These are phyloP conservation scores for Aspergillus quadrilineatus DNA, from an alignment of 2,329 filamentous ascomycete genomes.

Conservation along the genomic window DNA sequence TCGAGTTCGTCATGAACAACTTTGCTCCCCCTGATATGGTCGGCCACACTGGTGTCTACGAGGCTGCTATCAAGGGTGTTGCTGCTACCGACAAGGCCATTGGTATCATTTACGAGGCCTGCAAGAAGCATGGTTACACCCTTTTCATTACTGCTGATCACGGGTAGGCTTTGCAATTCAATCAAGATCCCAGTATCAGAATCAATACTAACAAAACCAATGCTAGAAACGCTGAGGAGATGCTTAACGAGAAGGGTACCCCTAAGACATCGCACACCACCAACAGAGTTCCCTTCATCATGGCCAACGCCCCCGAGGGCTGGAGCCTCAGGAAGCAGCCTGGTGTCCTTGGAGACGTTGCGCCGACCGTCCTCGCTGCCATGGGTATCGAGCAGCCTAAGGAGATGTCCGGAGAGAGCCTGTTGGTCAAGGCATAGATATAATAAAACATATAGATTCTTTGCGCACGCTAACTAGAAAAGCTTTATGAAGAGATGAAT, in stretches of 20 bases:
- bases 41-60: constrained; percentile 95
- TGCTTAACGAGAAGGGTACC: constrained; percentile 93
- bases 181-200: neutral
- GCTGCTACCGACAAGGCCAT: constrained; percentile 91
- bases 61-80: constrained; percentile 83
- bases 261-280: constrained; percentile 98
- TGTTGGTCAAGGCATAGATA: constrained; percentile 67
- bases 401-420: constrained; percentile 85
- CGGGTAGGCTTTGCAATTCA: constrained; percentile 55
- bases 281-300: constrained; percentile 96
- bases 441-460: constrained; percentile 20
- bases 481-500: constrained; percentile 27
- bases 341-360: constrained; percentile 94
- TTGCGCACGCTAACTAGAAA: constrained; percentile 22
- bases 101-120: constrained; percentile 85
- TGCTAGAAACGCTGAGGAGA: constrained; percentile 86
- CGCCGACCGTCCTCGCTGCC: constrained; percentile 83
- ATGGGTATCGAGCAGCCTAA: constrained; percentile 90
- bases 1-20: constrained; percentile 99
- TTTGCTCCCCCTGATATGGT: constrained; percentile 99
- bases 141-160: constrained; percentile 97
- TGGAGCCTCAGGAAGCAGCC: constrained; percentile 80
- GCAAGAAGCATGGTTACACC: constrained; percentile 88
- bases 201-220: constrained; percentile 6
- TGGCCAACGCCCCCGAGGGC: constrained; percentile 91